These are phyloP conservation scores for Alternaria longipes DNA, from an alignment of 2,329 filamentous ascomycete species.

Conservation along the genomic window DNA sequence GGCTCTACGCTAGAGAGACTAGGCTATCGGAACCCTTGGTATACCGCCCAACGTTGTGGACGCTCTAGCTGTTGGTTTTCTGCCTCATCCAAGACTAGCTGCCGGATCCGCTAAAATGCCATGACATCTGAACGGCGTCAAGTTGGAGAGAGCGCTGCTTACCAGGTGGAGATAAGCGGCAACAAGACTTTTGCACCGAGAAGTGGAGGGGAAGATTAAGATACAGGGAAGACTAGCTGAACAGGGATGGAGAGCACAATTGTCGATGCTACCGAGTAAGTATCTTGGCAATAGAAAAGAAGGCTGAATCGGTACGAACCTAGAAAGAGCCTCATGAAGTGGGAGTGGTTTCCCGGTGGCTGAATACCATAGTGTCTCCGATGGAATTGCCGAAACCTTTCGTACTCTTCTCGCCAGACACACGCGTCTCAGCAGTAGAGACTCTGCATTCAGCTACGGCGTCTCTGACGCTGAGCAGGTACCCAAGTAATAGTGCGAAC, in stretches of 20 bases:
- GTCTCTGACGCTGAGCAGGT: not conserved
- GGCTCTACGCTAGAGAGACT: accelerated
- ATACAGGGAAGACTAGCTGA: not conserved
- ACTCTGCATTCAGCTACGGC: not conserved
- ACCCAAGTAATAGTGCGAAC: not conserved
- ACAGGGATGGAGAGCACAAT: not conserved
- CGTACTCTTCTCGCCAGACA: not conserved
- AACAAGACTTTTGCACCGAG: not conserved
- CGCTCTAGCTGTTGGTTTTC: not conserved
- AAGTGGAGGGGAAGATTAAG: not conserved
- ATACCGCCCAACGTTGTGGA: not conserved
- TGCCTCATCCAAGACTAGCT: not conserved
- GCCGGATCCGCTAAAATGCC: not conserved
- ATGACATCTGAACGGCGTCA: not conserved
- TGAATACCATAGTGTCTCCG: not conserved
- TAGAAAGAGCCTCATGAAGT: not conserved
- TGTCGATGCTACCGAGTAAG: conserved; percentile 8
- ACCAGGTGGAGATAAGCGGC: not conserved
- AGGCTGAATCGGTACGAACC: conserved; percentile 2
- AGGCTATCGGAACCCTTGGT: not conserved
- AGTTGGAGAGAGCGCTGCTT: not conserved
- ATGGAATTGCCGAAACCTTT: not conserved
- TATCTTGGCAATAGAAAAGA: conserved; percentile 3
- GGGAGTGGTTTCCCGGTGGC: not conserved
- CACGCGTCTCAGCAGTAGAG: not conserved